A percentile compares a stretch with the other conserved stretches of the same genome.
phyloP scores from a whole-genome alignment of 208 protist genomes.

The Trypanosoma melophagium region DNA sequence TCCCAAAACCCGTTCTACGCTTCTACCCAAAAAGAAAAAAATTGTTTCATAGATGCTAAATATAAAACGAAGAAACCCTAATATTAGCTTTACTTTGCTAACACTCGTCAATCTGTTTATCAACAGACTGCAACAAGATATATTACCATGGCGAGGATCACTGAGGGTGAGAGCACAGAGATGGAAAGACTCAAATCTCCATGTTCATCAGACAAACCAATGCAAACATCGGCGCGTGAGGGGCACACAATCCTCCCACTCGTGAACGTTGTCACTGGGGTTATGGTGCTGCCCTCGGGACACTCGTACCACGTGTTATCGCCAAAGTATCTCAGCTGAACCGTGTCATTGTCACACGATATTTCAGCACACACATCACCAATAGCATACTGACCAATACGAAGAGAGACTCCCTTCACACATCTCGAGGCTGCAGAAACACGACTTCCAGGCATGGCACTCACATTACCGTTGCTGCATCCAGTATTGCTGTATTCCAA shows the following conservation, averaged over 20 bases:
- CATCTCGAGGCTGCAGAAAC: neutral
- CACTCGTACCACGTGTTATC: constrained; percentile 11
- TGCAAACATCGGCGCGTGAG: constrained; percentile 12
- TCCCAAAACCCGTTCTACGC: no score
- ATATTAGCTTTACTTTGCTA: no score
- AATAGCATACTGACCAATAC: neutral
- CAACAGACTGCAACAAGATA: no score
- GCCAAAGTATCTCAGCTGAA: constrained; percentile 1
- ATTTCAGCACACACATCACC: constrained; percentile 15
- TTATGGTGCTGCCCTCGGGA: constrained; percentile 3
- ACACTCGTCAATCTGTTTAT: no score
- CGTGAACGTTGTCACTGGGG: neutral
- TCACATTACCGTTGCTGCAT: constrained; percentile 17
- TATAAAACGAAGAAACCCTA: no score
- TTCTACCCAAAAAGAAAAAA: no score
- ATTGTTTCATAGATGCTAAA: no score
- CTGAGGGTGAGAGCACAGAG: no score
- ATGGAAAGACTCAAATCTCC: no score
- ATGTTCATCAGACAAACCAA: no score
- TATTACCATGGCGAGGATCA: no score
- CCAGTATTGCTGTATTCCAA: neutral
- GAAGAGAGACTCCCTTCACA: constrained; percentile 1
- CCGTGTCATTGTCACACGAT: neutral
- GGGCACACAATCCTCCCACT: constrained; percentile 20
- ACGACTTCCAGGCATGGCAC: constrained; percentile 7